These are phyloP conservation scores for Cadophora sp. DNA, from an alignment of 2,329 filamentous ascomycete genomes.

Conservation along the genomic window DNA sequence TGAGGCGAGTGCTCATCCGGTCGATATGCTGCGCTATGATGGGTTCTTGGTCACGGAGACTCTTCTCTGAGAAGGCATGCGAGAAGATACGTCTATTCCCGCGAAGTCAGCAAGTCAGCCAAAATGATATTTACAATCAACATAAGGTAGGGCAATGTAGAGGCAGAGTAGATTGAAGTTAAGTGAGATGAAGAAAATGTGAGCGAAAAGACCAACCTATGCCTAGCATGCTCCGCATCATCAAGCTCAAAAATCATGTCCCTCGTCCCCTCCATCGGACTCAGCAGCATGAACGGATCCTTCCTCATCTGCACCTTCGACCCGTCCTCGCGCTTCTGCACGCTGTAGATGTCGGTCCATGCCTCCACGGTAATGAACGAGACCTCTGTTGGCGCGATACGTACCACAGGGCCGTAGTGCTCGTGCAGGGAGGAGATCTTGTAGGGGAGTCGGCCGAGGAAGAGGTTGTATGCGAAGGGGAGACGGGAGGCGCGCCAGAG, in stretches of 20 bases:
- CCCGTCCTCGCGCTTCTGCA: neutral
- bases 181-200: neutral
- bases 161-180: neutral
- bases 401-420: conserved; percentile 26
- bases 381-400: conserved; percentile 20
- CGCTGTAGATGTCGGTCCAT: conserved; percentile 27
- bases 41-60: conserved; percentile 51
- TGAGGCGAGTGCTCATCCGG: conserved; percentile 42
- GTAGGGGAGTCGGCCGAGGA: conserved; percentile 23
- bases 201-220: conserved; percentile 17
- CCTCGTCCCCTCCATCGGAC: neutral
- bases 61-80: conserved; percentile 51
- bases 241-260: conserved; percentile 24
- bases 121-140: too few relatives aligned
- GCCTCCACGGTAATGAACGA: conserved; percentile 21
- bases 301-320: conserved; percentile 21
- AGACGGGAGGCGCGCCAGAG: conserved; percentile 28
- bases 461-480: conserved; percentile 19
- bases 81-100: conserved; percentile 40
- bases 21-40: conserved; percentile 50
- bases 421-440: conserved; percentile 15
- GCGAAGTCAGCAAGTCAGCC: too few relatives aligned
- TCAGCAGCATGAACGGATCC: conserved; percentile 14
- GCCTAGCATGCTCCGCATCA: conserved; percentile 21
- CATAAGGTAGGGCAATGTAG: too few relatives aligned